Conservation (phyloP, 257 asterid genomes). For the Przewalskia tangutica region DNA sequence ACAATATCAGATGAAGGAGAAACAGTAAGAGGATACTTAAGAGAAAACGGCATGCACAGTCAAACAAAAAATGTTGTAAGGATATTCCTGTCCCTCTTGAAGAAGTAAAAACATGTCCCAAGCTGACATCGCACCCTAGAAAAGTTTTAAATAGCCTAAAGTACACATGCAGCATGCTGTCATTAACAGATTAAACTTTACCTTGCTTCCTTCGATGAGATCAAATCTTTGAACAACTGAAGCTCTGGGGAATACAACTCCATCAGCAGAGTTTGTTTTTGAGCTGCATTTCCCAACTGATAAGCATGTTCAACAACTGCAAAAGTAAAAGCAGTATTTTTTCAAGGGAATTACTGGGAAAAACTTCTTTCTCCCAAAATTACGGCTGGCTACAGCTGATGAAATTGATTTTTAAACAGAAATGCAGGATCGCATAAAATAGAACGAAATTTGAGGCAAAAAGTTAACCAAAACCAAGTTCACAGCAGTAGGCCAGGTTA, state of each 20-base stretch:
- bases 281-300: conserved; percentile 68
- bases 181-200: conserved; percentile 8
- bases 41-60: neutral
- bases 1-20: neutral
- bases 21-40: neutral
- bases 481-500: neutral
- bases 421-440: neutral
- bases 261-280: conserved; percentile 75
- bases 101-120: neutral
- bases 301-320: conserved; percentile 87
- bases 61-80: neutral
- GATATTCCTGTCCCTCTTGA: neutral
- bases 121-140: neutral
- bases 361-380: neutral
- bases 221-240: conserved; percentile 74
- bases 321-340: neutral
- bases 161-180: neutral
- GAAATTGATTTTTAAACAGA: neutral
- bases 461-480: neutral
- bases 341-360: neutral
- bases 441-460: neutral
- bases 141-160: neutral
- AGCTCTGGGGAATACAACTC: conserved; percentile 90
- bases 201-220: conserved; percentile 61
- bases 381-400: neutral